Evolutionary conservation across 1,139 yeast species (phyloP), one percentile per base, ranked within the genome.

Genomic region (Blastobotrys arbuscula): DNA sequence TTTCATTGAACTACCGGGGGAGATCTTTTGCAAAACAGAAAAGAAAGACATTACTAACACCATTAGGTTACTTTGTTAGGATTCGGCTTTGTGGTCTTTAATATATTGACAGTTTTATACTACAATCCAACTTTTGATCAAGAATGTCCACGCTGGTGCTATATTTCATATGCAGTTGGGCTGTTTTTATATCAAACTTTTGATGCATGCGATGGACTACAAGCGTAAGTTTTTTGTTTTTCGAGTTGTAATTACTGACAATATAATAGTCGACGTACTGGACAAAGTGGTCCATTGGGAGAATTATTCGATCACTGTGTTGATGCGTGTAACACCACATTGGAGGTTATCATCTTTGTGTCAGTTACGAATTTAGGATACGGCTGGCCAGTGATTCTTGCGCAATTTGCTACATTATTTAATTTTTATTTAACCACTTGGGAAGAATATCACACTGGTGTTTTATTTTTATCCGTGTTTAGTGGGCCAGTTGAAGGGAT

Each of bases 401-500:
- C 87, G 12, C 96, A 88, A 64, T 85, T 88, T 66, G 84, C 84
- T 8, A 73, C 90, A 7, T 75, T 88, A 45, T 76, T 61, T 57
- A 90, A 90, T 68, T 90, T 90, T 64, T 90, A 89, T 64, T 68
- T 87, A 50, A 83, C 95, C 42, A 90, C 97, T 0, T 90, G 97
- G 97, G 97, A 90, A 69, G 97, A 89, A 63, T 90, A 79, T 64
- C 94, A 89, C 61, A 90, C 97, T 1, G 95, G 89, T 58, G 84
- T 83, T 31, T 72, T 90, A 53, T 90, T 76, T 65, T 72, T 90
- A 49, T 82, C 94, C 39, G 79, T 78, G 54, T 84, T 88, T 60
- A 84, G 94, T 19, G 97, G 97, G 1, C 97, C 97, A 0, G 97
- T 90, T 1, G 97, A 90, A 67, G 97, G 97, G 3, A 86, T 90